A percentile compares a stretch with the other conserved stretches of the same genome.
Evolutionary conservation across 192 early-diverging fungal species (phyloP).

Genomic region (Entomortierella chlamydospora): DNA sequence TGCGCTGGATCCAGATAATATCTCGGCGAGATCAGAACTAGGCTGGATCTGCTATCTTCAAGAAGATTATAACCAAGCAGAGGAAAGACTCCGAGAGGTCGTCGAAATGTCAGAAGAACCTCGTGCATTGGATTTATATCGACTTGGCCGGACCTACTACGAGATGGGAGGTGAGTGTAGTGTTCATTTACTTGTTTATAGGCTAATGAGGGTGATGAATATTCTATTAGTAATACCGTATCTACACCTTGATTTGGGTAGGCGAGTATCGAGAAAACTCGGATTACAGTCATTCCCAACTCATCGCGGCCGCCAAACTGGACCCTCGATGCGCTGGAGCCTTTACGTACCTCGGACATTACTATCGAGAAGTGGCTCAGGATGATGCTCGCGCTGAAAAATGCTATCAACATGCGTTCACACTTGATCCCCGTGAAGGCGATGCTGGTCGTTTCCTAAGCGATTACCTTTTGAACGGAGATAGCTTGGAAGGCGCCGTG

Average conservation of each 20-base stretch:
- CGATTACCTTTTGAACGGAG: conserved; percentile 68
- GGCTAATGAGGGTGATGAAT: not conserved
- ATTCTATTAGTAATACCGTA: not conserved
- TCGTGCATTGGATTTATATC: conserved; percentile 67
- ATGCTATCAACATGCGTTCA: conserved; percentile 87
- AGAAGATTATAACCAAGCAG: conserved; percentile 65
- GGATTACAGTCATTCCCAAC: conserved; percentile 71
- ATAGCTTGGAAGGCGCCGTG: conserved; percentile 59
- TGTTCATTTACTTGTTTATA: not conserved
- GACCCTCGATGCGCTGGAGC: conserved; percentile 70
- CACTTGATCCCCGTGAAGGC: conserved; percentile 72
- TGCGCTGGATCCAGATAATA: conserved; percentile 54
- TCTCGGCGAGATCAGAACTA: conserved; percentile 73
- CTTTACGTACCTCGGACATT: conserved; percentile 86
- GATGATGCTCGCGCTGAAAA: conserved; percentile 78
- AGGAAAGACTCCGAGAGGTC: conserved; percentile 63
- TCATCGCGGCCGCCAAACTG: conserved; percentile 77
- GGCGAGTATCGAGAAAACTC: conserved; percentile 67
- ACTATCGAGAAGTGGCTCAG: conserved; percentile 75
- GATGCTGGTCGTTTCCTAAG: conserved; percentile 75
- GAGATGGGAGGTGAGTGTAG: conserved; percentile 70
- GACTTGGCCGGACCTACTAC: conserved; percentile 84
- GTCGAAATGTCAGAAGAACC: conserved; percentile 59
- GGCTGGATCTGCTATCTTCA: conserved; percentile 71
- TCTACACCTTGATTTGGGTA: conserved; percentile 10